Evolutionary conservation across 2,329 filamentous ascomycete species (phyloP), one percentile per base, ranked within the genome.

Genomic region (Aspergillus novofumigatus): DNA sequence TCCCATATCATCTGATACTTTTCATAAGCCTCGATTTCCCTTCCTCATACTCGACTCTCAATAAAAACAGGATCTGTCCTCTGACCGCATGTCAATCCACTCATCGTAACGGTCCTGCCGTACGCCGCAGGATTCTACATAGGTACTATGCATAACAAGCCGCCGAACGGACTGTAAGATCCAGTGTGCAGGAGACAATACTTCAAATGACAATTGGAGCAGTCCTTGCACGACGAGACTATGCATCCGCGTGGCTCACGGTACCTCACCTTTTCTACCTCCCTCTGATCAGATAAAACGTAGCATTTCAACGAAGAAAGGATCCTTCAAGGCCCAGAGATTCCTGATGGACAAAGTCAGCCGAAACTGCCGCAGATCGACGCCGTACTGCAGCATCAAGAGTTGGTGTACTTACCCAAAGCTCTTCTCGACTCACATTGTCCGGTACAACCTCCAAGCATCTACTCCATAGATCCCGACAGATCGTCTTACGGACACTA

Each of bases 371-470:
- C 52, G 50, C 21, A 60, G 54, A 54, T 44, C 11, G 55, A 45
- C 47, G 59, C 45, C 51, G 41, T 32, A 28, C 28, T 48, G 20
- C 35, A 23, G 35, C 20, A 53, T 38, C 20, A 42, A 9, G 23
- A 28, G 44, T n/a, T 17, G 14, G 2, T 11, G 20, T 29, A 11
- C 59, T 62, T 56, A 78, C 83, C 77, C 80, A 82, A 41, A 84
- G 62, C 62, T 83, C 80, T 53, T 74, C 76, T 59, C 68, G 74
- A 23, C 65, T 74, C 69, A 80, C 78, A 47, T 72, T 73, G 56
- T 81, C 80, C 32, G 77, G 72, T 61, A 84, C 57, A 29, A 73
- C 65, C 48, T 80, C 81, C 57, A 75, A 75, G 61, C 82, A 78
- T 55, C 71, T 65, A 51, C 62, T 70, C 83, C 82, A 85, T 62